These are phyloP conservation scores for Myxozyma neotropica DNA, from an alignment of 805 yeast species.

Conservation along the genomic window DNA sequence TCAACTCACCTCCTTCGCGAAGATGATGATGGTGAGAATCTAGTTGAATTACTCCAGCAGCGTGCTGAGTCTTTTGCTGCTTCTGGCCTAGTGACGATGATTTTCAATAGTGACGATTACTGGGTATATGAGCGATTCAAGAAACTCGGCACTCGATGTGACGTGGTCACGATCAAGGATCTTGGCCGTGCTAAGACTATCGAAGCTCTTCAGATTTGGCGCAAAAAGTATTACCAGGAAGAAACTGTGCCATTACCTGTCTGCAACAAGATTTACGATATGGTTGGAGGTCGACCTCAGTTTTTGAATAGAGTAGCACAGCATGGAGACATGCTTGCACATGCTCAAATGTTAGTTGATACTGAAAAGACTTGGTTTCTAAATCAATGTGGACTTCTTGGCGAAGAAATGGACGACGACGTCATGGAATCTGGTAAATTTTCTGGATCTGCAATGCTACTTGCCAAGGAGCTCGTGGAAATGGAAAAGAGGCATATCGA, in stretches of 20 bases:
- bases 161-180: conserved; percentile 66
- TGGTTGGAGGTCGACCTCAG: conserved; percentile 85
- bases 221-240: conserved; percentile 49
- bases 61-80: conserved; percentile 80
- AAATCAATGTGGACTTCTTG: conserved; percentile 78
- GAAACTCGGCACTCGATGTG: conserved; percentile 70
- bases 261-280: conserved; percentile 61
- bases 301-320: conserved; percentile 72
- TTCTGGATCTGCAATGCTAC: conserved; percentile 70
- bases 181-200: conserved; percentile 59
- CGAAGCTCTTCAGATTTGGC: conserved; percentile 49
- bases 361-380: conserved; percentile 83
- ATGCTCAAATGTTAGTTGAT: conserved; percentile 56
- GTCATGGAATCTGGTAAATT: conserved; percentile 75
- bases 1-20: conserved; percentile 74
- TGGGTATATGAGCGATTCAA: conserved; percentile 82
- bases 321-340: conserved; percentile 50
- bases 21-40: conserved; percentile 69
- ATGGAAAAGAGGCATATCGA: conserved; percentile 53
- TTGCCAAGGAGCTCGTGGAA: conserved; percentile 71
- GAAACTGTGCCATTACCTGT: conserved; percentile 43
- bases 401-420: conserved; percentile 82
- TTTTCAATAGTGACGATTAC: conserved; percentile 81
- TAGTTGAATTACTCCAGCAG: conserved; percentile 76
- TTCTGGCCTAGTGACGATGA: conserved; percentile 66